Base-by-base conservation (phyloP, 1,139 yeast genomes). In the Blastobotrys indianensis region DNA sequence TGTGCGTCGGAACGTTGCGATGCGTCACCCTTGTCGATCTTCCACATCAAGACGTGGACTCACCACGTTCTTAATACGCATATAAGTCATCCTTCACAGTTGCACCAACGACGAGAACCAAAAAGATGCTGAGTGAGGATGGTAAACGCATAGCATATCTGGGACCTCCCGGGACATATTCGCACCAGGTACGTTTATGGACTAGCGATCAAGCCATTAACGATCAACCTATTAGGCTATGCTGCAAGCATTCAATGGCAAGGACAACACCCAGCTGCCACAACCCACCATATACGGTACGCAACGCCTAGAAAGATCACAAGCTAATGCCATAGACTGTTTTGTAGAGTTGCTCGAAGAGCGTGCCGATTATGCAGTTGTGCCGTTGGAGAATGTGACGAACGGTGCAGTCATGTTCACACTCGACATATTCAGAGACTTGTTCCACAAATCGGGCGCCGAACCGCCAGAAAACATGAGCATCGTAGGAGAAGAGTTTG, bases 321-420 rank as follows among this genome's bases (percentile, higher is more conserved):
- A 36, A 13, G 15, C 32, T 33, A 41, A 15, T n/a, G 34, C 37
- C 25, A 31, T 41, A 47, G 80, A 76, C 35, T 90, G 96, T 61
- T 85, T 90, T 61, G 69, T 73, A 43, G 65, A 69, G 1, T 66
- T 83, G 17, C 57, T 68, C 1, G 64, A 68, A 12, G 66, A 66
- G 11, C 54, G 59, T 4, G 81, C 80, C 16, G 83, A 81, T 48
- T 82, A 72, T 58, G 81, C 94, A 0, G 83, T 88, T n/a, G 85
- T 92, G 0, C 98, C 98, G 0, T 77, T 86, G 56, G 97, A 90
- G 59, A 92, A 92, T 66, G 87, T 97, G 3, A 85, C 97, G 7
- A 92, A 92, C 62, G 98, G 98, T 0, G 92, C 85, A 55, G 98
- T 92, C 3, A 83, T 82, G 1, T 79, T 81, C 61, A 86, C 96